Percentiles rank a stretch among this genome's conserved stretches.
Conservation (phyloP, 768 basidiomycete genomes). For the Boletus subparvulus region DNA sequence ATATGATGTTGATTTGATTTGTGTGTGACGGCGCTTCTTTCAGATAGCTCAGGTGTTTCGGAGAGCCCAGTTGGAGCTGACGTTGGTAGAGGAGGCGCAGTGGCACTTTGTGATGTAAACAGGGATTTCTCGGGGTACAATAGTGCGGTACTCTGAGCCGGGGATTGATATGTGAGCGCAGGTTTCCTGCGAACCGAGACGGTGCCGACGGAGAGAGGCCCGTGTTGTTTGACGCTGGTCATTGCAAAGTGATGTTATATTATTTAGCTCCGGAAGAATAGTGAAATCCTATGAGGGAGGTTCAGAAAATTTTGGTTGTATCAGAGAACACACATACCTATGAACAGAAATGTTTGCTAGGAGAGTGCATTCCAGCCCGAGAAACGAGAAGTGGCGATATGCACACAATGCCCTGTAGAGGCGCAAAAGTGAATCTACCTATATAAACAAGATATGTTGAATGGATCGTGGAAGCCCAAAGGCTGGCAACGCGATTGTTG, state of each 20-base stretch:
- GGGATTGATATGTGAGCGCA: constrained; percentile 56
- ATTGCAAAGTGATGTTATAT: constrained; percentile 17
- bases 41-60: constrained; percentile 12
- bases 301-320: neutral
- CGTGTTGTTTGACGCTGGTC: constrained; percentile 24
- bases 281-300: constrained; percentile 7
- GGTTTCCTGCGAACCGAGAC: constrained; percentile 55
- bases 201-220: constrained; percentile 7
- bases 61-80: constrained; percentile 15
- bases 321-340: constrained; percentile 17
- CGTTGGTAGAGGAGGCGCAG: constrained; percentile 9
- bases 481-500: constrained; percentile 6
- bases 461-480: constrained; percentile 8
- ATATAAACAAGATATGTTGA: constrained; percentile 26
- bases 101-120: constrained; percentile 17
- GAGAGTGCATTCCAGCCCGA: constrained; percentile 24
- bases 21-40: constrained; percentile 13
- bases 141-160: constrained; percentile 37
- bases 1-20: constrained; percentile 25
- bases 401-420: constrained; percentile 8
- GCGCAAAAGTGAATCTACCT: constrained; percentile 10
- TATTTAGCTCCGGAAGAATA: constrained; percentile 1
- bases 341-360: constrained; percentile 14
- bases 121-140: constrained; percentile 22
- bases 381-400: constrained; percentile 13